Evolutionary conservation across 2,329 filamentous ascomycete genomes (phyloP), one percentile per base, ranked within the genome.

Genomic region (Bipolaris oryzae): DNA sequence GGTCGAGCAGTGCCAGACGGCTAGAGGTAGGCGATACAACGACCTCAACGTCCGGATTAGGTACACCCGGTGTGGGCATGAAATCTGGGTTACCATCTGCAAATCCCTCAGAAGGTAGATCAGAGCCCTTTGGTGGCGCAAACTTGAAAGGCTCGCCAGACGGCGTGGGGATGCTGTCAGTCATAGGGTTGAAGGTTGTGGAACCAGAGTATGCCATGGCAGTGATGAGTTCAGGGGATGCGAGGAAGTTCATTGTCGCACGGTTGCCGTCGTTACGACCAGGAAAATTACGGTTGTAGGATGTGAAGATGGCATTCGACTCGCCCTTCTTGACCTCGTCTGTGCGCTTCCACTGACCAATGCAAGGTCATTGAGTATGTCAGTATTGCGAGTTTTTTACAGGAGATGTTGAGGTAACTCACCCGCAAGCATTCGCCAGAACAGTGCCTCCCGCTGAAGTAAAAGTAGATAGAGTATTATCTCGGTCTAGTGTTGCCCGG

Each of bases 251-350:
- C 93, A 98, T 97, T 7, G 95, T 99, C 39, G 89, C 88, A 20
- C 91, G 88, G 81, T 99, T 99, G 61, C 95, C 95, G 73, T 99
- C 95, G 76, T 99, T 99, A 64, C 95, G 90, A 59, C 92, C 94
- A 48, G 91, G 91, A 83, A 99, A 99, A 80, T 99, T 99, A 59
- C 95, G 91, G 84, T 99, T 99, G 82, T 97, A 99, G 0, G 93
- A 97, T 9, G 92, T 94, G 71, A 99, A 86, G 70, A 99, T 98
- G 60, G 95, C 95, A 74, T 99, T 99, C 51, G 86, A 82, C 56
- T 93, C 91, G 60, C 92, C 93, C 80, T 96, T 96, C 66, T 80
- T 77, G 16, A 96, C 85, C 20, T 88, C 90, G 72, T 98, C 95
- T 16, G 91, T 94, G 55, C 95, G 89, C 74, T 90, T 91, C 95